phyloP scores from a whole-genome alignment of 2,329 filamentous ascomycete species.

The Fusarium goolgardi region DNA sequence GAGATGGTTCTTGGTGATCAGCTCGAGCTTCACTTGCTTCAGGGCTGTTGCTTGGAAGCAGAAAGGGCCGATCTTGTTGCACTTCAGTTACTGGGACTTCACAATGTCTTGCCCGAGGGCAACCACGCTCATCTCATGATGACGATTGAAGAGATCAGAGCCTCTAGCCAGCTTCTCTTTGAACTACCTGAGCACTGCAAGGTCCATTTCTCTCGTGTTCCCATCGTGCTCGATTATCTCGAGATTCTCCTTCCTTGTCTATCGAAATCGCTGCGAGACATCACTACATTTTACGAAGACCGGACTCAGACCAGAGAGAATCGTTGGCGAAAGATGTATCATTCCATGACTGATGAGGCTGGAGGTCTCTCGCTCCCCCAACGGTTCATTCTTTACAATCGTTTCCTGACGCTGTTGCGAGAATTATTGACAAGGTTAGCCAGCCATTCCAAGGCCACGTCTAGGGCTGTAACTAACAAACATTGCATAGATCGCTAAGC shows the following conservation, averaged over 20 bases:
- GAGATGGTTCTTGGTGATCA: conserved; percentile 48
- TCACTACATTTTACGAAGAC: conserved; percentile 64
- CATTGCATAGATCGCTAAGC: conserved; percentile 53
- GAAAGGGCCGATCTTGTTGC: conserved; percentile 63
- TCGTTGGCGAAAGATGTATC: conserved; percentile 70
- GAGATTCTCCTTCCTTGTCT: conserved; percentile 68
- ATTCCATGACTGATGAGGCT: conserved; percentile 65
- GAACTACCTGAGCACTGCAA: conserved; percentile 67
- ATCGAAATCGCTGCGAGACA: conserved; percentile 64
- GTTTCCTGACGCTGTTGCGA: conserved; percentile 62
- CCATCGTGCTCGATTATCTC: conserved; percentile 65
- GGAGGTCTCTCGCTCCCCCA: conserved; percentile 63
- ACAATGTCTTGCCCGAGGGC: conserved; percentile 56
- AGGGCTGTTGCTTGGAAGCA: conserved; percentile 67
- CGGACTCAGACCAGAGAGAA: conserved; percentile 58
- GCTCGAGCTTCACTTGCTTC: conserved; percentile 56
- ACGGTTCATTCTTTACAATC: conserved; percentile 67
- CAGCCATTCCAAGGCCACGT: background rate
- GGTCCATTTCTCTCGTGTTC: conserved; percentile 61
- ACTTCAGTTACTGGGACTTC: conserved; percentile 61
- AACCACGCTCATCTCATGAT: conserved; percentile 61
- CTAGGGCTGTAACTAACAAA: conserved; percentile 40
- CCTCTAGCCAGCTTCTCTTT: conserved; percentile 60
- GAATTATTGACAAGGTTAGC: conserved; percentile 64
- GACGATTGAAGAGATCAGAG: conserved; percentile 61